Base-by-base conservation (phyloP, 441 rosid species). In the Croton setiger region DNA sequence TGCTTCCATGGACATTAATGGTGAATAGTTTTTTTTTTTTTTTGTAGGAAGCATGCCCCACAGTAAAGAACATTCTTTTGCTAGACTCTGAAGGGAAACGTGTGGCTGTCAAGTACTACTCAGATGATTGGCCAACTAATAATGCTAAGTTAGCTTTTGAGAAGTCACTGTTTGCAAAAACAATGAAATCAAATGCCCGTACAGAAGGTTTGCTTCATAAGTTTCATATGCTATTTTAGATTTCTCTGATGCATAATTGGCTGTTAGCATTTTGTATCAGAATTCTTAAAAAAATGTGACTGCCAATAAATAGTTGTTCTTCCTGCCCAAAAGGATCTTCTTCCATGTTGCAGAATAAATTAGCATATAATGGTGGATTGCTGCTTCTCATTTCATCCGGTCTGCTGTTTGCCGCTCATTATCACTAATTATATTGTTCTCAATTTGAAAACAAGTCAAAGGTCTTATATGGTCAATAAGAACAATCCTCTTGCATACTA, bases 11-110 rank as follows among this genome's bases (percentile, higher is more conserved):
- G 11, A 39, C 13, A 15, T 35, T 36, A 2, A 44, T 44, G 9
- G 11, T 31, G 37, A 21, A 54, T 13, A 15, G 36, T 51, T n/a
- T n/a, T 20, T 43, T 55, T 62, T 18, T 37, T 58, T 20, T 56
- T 51, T 69, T 7, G 49, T 67, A 93, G 97, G 96, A 87, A 68
- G 76, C 79, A 7, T 91, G 96, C 79, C 96, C 97, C 53, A 66
- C 79, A 43, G 84, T 94, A 17, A 94, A 94, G 79, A 94, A 88
- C 82, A 86, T 91, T 84, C 92, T 94, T 72, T 81, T 93, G 71
- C 86, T 93, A 23, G 98, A 93, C 72, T 88, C 98, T 35, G 95
- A 93, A 80, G 98, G 97, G 66, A 93, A 88, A 74, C 98, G 97
- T 54, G 87, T 93, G 43, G 96, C 93, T 1, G 90, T 88, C 72